Base-by-base conservation (phyloP, 2,329 filamentous ascomycete species). In the Coleophoma cylindrospora region DNA sequence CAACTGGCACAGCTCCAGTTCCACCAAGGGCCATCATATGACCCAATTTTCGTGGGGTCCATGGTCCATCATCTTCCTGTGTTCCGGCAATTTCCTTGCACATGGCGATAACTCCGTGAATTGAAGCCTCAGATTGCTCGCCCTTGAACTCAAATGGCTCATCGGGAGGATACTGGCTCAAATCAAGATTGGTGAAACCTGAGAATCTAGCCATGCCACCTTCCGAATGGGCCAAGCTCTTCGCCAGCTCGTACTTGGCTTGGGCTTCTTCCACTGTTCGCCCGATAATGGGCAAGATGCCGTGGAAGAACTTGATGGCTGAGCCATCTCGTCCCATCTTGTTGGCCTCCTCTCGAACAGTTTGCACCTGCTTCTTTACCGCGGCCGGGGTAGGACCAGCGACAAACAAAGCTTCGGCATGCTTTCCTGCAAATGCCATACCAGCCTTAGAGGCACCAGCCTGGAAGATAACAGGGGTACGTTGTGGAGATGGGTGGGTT, bases 371-470 rank as follows among this genome's bases (percentile, higher is more conserved):
- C 61, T 77, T 79, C 2, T 75, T 76, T 32, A 82, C 79, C 0
- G 82, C 78, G 0, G 70, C 67, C 0, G 84, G 83, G 3, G 76
- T 76, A 60, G 86, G 81, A 0, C 80, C 80, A 0, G 78, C 82
- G 0, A 86, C 79, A 57, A 88, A 88, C 46, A 88, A 82, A 2
- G 77, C 83, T 59, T 89, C 85, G 1, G 84, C 85, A 60, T 88
- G 82, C 57, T 38, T 38, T 14, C 83, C 81, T 0, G 82, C 83
- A 57, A 88, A 88, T 0, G 68, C 65, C 64, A 85, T 86, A 1
- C 84, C 84, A 0, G 83, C 75, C 40, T 74, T 77, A 0, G 81
- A 85, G 0, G 84, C 83, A 0, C 85, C 84, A 0, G 84, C 84
- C 62, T 88, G 84, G 3, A 87, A 70, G 4, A 88, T 74, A 2